Base-by-base conservation (phyloP, 192 early-diverging fungal genomes). In the Dispira simplex region DNA sequence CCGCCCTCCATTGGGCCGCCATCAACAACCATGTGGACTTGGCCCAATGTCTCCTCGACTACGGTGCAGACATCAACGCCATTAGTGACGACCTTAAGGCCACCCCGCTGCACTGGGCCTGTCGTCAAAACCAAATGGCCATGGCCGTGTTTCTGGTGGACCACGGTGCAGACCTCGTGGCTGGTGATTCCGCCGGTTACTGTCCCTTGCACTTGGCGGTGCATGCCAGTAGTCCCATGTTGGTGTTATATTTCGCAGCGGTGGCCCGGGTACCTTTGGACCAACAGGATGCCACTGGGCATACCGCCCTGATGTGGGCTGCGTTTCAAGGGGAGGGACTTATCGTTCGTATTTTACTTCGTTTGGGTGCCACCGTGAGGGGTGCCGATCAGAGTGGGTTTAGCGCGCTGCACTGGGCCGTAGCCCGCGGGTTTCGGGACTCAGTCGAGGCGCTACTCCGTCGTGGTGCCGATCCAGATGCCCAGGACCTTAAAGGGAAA, bases 251-350 rank as follows among this genome's bases (percentile, higher is more conserved):
- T 66, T 60, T 97, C 28, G 71, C 91, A 10, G 75, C 81, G 63
- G 71, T 79, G 8, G 89, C 77, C 54, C 69, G 82, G 2, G 79
- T 87, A 67, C 84, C 85, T 56, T 78, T 91, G 5, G 89, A 98
- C 67, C 57, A 70, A 0, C 69, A 74, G 6, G 96, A 98, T 64
- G 71, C 76, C 3, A 76, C 89, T 56, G 86, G 85, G 28, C 82
- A 90, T 43, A 98, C 96, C 13, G 77, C 89, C 51, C 75, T 98
- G 26, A 95, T 96, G 90, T 98, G 96, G 96, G 84, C 89, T 1
- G 85, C 88, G 0, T 97, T 95, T 68, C 87, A 91, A 69, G 87
- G 86, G 1, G 88, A 90, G 70, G 77, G 83, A 39, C 64, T 81
- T 25, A 79, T 82, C 28, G 76, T 90, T 11, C 79, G 85, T 54